Percentiles rank a stretch among this genome's conserved stretches.
Evolutionary conservation across 2,329 filamentous ascomycete genomes (phyloP).

Genomic region (Paraphaeosphaeria minitans): DNA sequence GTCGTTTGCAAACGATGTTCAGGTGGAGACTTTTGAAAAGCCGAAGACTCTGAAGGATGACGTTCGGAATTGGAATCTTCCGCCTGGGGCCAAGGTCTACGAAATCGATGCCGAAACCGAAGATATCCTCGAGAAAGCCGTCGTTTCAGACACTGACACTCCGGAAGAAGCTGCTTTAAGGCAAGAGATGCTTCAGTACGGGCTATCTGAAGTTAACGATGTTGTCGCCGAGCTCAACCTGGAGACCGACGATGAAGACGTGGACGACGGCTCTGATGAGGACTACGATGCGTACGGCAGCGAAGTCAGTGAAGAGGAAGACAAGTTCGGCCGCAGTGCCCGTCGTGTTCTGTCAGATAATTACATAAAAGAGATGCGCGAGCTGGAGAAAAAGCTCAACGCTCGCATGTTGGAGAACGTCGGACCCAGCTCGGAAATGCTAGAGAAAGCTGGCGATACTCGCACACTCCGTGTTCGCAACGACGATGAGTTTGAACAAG

Average conservation of each 20-base stretch:
- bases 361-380: constrained; percentile 82
- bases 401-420: constrained; percentile 62
- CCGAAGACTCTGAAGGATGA: constrained; percentile 33
- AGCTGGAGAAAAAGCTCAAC: constrained; percentile 79
- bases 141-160: constrained; percentile 76
- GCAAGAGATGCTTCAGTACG: constrained; percentile 88
- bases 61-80: constrained; percentile 36
- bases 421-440: constrained; percentile 53
- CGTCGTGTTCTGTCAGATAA: constrained; percentile 70
- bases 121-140: constrained; percentile 49
- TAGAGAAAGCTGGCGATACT: constrained; percentile 61
- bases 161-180: constrained; percentile 80
- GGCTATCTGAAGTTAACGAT: constrained; percentile 83
- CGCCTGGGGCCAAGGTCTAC: constrained; percentile 45
- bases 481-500: constrained; percentile 45
- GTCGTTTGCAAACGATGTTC: constrained; percentile 66
- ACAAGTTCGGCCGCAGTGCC: constrained; percentile 76
- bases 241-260: constrained; percentile 62
- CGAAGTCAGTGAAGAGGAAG: constrained; percentile 70
- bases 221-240: constrained; percentile 91
- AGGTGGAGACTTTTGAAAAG: constrained; percentile 41
- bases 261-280: constrained; percentile 52
- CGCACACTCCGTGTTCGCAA: constrained; percentile 57
- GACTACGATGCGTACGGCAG: constrained; percentile 50
- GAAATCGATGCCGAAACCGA: constrained; percentile 52